Percentiles rank a stretch among this genome's conserved stretches.
phyloP scores from a whole-genome alignment of 768 basidiomycete genomes.

The Leccinellum luteum region DNA sequence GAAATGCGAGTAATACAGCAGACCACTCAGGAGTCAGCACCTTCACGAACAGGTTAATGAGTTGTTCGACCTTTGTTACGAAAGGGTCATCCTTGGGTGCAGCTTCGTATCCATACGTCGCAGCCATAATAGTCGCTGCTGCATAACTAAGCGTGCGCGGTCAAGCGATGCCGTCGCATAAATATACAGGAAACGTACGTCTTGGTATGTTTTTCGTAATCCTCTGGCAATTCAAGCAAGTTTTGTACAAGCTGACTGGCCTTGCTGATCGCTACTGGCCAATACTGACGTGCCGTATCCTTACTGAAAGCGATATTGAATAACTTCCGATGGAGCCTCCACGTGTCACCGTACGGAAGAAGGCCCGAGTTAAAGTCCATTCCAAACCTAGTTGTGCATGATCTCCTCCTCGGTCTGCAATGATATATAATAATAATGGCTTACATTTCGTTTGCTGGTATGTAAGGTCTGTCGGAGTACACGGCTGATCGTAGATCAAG shows the following conservation, averaged over 20 bases:
- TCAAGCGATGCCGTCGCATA: not conserved
- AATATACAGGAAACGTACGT: slow-evolving; percentile 21
- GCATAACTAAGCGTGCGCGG: slow-evolving; percentile 16
- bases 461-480: slow-evolving; percentile 28
- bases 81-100: slow-evolving; percentile 24
- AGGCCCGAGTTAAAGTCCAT: slow-evolving; percentile 29
- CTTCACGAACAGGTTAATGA: slow-evolving; percentile 5
- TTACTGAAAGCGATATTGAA: slow-evolving; percentile 20
- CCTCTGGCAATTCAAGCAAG: slow-evolving; percentile 16
- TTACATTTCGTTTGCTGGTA: slow-evolving; percentile 20
- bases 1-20: slow-evolving; percentile 19
- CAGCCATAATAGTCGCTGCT: slow-evolving; percentile 23
- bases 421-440: not conserved
- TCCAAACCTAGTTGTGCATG: slow-evolving; percentile 20
- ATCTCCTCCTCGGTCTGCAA: not conserved
- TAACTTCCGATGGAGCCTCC: slow-evolving; percentile 32
- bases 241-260: slow-evolving; percentile 23
- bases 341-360: slow-evolving; percentile 28
- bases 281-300: slow-evolving; percentile 11
- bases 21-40: slow-evolving; percentile 22
- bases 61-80: slow-evolving; percentile 16
- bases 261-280: slow-evolving; percentile 13
- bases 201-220: slow-evolving; percentile 15
- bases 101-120: slow-evolving; percentile 26
- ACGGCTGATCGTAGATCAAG: slow-evolving; percentile 25